These are phyloP conservation scores for Bruguiera hainesii DNA, from an alignment of 441 rosid genomes.

Conservation along the genomic window DNA sequence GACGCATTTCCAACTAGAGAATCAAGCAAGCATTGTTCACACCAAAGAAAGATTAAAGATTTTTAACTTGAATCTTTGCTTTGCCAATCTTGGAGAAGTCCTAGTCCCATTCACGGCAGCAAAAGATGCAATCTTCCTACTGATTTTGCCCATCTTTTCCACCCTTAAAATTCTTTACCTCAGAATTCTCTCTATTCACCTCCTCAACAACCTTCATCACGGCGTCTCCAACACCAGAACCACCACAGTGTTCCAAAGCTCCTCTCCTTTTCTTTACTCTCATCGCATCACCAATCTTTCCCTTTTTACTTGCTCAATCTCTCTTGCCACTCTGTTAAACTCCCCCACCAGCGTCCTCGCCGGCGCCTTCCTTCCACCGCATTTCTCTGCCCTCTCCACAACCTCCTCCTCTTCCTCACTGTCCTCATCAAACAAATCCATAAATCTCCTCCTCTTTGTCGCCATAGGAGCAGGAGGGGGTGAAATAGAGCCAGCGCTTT, in stretches of 20 bases:
- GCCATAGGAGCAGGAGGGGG: constrained; percentile 66
- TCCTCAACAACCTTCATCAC: constrained; percentile 34
- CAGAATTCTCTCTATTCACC: constrained; percentile 12
- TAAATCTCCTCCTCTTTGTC: constrained; percentile 43
- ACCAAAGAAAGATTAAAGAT: neutral
- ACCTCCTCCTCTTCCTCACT: constrained; percentile 25
- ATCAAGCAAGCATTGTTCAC: neutral
- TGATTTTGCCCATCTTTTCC: constrained; percentile 9
- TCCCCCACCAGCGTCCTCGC: constrained; percentile 65
- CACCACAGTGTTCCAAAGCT: constrained; percentile 6
- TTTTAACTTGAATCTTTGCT: constrained; percentile 18
- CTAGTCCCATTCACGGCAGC: constrained; percentile 26
- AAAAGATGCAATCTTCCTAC: constrained; percentile 7
- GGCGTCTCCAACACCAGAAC: constrained; percentile 15
- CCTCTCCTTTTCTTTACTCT: neutral
- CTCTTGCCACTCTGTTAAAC: constrained; percentile 58
- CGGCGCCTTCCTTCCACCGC: constrained; percentile 26
- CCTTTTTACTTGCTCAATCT: neutral
- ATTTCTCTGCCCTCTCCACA: constrained; percentile 19
- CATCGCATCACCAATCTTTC: neutral
- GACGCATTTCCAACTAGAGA: neutral
- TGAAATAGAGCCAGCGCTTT: constrained; percentile 35
- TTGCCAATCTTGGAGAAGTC: constrained; percentile 60
- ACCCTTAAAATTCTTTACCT: constrained; percentile 11
- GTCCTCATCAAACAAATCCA: constrained; percentile 44